Percentiles rank a stretch among this genome's conserved stretches.
phyloP scores from a whole-genome alignment of 108 stramenopile genomes.

The Poteriospumella lacustris region DNA sequence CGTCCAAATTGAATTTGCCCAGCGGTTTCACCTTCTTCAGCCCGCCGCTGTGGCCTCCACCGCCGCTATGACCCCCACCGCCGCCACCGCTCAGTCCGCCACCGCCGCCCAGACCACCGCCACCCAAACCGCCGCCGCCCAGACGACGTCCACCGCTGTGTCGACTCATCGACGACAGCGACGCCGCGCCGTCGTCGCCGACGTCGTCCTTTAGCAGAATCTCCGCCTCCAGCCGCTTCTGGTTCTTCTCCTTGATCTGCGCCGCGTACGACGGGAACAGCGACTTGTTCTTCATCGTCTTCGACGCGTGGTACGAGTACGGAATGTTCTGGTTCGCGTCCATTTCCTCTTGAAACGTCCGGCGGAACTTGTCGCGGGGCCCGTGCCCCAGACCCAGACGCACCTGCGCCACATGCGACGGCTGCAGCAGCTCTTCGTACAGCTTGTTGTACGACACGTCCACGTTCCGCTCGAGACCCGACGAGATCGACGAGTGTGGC shows the following conservation, averaged over 20 bases:
- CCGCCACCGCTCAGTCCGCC: no score
- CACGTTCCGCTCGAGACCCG: not conserved
- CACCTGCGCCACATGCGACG: not conserved
- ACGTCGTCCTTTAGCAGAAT: not conserved
- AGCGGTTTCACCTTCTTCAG: not conserved
- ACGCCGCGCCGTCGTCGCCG: no score
- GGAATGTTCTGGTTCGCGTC: conserved; percentile 3
- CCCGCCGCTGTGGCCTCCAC: not conserved
- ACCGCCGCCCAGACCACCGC: no score
- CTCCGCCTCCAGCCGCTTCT: not conserved
- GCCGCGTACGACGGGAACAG: not conserved
- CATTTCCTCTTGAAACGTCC: not conserved
- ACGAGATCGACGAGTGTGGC: not conserved
- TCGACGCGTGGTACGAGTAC: not conserved
- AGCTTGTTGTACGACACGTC: not conserved
- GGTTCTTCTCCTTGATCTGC: not conserved
- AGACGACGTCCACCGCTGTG: no score
- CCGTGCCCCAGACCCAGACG: not conserved
- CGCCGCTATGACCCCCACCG: no score
- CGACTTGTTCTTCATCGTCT: not conserved
- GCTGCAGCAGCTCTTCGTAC: not conserved
- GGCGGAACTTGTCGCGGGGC: not conserved
- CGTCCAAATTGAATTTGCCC: not conserved
- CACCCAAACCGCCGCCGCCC: no score
- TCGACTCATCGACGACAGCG: no score